Conservation (phyloP, 1,284 basidiomycete genomes). For the Apiotrichum gamsii region DNA sequence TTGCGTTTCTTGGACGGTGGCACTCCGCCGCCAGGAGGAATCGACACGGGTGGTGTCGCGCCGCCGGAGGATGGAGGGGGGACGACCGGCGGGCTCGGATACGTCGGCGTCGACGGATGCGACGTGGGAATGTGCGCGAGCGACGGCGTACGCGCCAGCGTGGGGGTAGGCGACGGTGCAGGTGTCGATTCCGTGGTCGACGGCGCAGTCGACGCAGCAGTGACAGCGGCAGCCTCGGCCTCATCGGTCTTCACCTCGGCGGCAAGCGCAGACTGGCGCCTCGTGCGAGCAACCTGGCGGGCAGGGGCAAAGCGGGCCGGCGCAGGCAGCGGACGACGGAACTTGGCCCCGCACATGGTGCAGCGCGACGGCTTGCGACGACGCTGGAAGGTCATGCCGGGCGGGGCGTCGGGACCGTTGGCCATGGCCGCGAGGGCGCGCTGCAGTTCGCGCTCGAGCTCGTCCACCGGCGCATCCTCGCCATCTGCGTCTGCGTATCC, state of each 20-base stretch:
- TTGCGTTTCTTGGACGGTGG: constrained; percentile 31
- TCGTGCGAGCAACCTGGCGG: constrained; percentile 9
- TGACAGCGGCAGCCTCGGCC: background rate
- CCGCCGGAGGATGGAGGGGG: constrained; percentile 6
- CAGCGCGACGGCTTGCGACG: constrained; percentile 2
- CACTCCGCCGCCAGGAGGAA: constrained; percentile 1
- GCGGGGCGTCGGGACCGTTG: background rate
- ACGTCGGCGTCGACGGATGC: constrained; percentile 36
- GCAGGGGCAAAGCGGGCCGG: constrained; percentile 11
- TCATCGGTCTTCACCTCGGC: constrained; percentile 4
- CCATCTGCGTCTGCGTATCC: background rate
- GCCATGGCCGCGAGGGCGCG: constrained; percentile 1
- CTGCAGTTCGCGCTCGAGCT: background rate
- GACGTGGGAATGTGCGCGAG: constrained; percentile 31
- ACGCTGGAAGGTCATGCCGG: background rate
- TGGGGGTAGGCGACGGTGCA: background rate
- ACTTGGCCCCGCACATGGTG: constrained; percentile 6
- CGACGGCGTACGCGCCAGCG: constrained; percentile 16
- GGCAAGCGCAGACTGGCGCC: constrained; percentile 3
- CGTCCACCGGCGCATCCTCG: constrained; percentile 1
- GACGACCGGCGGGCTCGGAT: constrained; percentile 27
- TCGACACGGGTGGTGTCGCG: background rate
- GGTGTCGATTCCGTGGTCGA: background rate
- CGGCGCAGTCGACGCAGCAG: background rate
- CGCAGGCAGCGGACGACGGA: constrained; percentile 4